Evolutionary conservation across 345 rosid species (phyloP).

Genomic region (Odontarrhena argentea): DNA sequence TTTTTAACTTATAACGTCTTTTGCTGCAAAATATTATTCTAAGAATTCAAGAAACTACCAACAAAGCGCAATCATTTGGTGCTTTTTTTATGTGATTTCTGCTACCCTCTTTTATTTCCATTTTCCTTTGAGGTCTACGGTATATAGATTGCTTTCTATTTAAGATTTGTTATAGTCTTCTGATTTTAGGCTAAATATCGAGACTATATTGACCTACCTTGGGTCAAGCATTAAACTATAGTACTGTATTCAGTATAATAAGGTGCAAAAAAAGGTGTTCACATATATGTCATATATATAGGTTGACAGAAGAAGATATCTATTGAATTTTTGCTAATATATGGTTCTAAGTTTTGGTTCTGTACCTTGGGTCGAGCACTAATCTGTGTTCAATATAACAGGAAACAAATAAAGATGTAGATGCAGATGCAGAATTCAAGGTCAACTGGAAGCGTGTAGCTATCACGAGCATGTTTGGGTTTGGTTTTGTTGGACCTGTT

Average conservation of each 20-base stretch:
- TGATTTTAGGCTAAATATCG: constrained; percentile 4
- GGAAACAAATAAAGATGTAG: constrained; percentile 56
- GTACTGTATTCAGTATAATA: constrained; percentile 35
- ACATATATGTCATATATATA: constrained; percentile 35
- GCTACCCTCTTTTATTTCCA: constrained; percentile 3
- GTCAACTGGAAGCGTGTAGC: constrained; percentile 81
- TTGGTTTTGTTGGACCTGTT: constrained; percentile 84
- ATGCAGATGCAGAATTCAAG: constrained; percentile 50
- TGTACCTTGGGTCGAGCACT: constrained; percentile 2
- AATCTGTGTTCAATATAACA: constrained; percentile 40
- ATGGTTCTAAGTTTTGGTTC: constrained; percentile 14
- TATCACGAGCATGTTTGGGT: constrained; percentile 69
- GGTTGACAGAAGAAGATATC: constrained; percentile 9
- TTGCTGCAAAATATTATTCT: neutral
- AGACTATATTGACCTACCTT: neutral
- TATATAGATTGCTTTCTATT: neutral
- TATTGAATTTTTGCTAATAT: neutral
- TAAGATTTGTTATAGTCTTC: neutral
- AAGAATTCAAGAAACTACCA: constrained; percentile 11
- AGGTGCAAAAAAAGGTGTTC: constrained; percentile 50
- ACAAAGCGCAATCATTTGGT: constrained; percentile 15
- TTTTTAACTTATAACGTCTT: neutral
- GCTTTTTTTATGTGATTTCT: constrained; percentile 4
- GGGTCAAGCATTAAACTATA: constrained; percentile 6
- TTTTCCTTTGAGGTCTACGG: neutral